These are phyloP conservation scores for Vitis hybrid DNA, from an alignment of 177 flowering plant genomes.

Conservation along the genomic window DNA sequence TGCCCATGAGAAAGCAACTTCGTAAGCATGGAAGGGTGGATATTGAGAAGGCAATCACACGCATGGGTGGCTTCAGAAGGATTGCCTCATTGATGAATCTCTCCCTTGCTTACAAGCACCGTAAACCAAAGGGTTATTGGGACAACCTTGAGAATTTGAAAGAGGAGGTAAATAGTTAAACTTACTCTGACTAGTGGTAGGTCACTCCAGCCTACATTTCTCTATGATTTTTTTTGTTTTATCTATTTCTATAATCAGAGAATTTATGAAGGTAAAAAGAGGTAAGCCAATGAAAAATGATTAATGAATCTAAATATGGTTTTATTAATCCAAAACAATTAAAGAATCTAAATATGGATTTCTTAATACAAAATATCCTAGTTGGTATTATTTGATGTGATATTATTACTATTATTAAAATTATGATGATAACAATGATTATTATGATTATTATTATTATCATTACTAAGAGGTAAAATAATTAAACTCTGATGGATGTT, in stretches of 20 bases:
- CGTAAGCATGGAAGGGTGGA: conserved; percentile 85
- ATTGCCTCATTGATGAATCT: conserved; percentile 82
- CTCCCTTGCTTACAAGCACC: conserved; percentile 88
- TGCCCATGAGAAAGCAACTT: conserved; percentile 98
- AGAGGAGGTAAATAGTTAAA: conserved; percentile 62
- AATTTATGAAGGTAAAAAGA: not conserved
- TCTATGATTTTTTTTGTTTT: not conserved
- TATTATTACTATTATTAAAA: too few species aligned
- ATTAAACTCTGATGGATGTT: too few species aligned
- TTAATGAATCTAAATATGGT: too few species aligned
- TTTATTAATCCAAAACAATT: too few species aligned
- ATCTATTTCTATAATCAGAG: too few species aligned
- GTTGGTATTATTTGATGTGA: too few species aligned
- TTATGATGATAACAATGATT: too few species aligned
- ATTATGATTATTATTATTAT: too few species aligned
- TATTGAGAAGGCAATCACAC: conserved; percentile 94
- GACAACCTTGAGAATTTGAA: conserved; percentile 83
- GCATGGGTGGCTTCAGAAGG: conserved; percentile 92
- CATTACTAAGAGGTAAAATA: too few species aligned
- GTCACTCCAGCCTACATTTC: not conserved
- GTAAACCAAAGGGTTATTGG: conserved; percentile 97
- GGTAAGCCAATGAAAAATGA: too few species aligned
- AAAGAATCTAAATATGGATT: too few species aligned
- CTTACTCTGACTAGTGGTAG: not conserved
- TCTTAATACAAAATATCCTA: too few species aligned